phyloP scores from a whole-genome alignment of 1,139 yeast species.

The Candida pseudocylindracea region DNA sequence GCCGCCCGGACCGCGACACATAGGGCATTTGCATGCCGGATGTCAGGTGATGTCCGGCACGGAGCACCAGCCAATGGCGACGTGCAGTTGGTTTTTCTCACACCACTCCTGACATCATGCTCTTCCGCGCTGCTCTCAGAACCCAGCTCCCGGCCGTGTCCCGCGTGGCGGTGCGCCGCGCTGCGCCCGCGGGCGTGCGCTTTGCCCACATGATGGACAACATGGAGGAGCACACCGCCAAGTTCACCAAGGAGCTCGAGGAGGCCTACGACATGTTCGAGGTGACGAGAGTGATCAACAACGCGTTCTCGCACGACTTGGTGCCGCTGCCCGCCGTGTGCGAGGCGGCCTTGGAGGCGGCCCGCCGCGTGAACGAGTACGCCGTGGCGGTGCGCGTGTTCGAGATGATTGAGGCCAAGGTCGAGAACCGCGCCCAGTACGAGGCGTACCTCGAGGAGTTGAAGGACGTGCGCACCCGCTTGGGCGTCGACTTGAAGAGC shows the following conservation, averaged over 20 bases:
- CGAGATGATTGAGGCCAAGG: constrained; percentile 88
- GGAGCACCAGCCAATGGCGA: no score
- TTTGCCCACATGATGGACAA: no score
- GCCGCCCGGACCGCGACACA: no score
- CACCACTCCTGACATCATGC: no score
- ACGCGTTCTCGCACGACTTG: constrained; percentile 93
- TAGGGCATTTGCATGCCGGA: no score
- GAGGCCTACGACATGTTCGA: constrained; percentile 96
- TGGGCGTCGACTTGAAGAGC: constrained; percentile 88
- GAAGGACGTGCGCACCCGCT: constrained; percentile 75
- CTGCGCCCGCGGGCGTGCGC: no score
- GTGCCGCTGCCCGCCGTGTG: constrained; percentile 96
- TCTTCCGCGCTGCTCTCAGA: no score
- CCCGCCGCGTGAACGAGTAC: constrained; percentile 97
- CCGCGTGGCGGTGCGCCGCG: no score
- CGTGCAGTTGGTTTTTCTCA: no score
- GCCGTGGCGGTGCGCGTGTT: constrained; percentile 98
- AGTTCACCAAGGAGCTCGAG: constrained; percentile 47
- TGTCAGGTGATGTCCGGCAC: no score
- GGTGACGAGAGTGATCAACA: constrained; percentile 76
- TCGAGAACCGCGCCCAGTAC: constrained; percentile 84
- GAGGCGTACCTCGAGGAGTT: constrained; percentile 90
- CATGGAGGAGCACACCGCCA: no score
- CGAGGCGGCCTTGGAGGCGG: constrained; percentile 91
- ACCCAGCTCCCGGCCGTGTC: no score